Conservation (phyloP, 2,329 filamentous ascomycete genomes). For the Pyrenochaeta sp. region DNA sequence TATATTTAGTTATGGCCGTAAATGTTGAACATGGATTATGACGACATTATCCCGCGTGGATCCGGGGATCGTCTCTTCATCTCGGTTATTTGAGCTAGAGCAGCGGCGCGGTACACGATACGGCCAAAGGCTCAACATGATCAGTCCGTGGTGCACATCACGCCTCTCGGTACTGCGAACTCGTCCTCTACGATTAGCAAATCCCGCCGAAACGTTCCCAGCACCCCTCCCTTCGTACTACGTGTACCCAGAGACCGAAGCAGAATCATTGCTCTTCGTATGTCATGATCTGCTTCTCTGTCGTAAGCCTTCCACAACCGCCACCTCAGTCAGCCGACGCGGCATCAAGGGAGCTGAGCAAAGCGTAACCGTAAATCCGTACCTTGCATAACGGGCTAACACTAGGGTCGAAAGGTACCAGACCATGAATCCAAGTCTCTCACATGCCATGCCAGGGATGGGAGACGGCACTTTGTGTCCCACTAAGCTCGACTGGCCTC, state of each 20-base stretch:
- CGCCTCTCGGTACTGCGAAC: not conserved
- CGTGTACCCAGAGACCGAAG: conserved; percentile 4
- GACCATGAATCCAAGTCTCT: conserved; percentile 15
- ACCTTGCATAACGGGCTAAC: conserved; percentile 34
- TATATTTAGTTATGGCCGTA: conserved; percentile 9
- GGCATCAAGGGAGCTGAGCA: conserved; percentile 19
- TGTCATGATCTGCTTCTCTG: conserved; percentile 2
- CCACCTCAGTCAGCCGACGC: not conserved
- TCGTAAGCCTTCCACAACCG: not conserved
- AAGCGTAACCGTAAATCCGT: conserved; percentile 11
- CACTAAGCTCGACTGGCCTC: conserved; percentile 1
- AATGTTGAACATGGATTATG: conserved; percentile 19
- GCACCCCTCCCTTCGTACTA: conserved; percentile 6
- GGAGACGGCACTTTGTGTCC: conserved; percentile 3
- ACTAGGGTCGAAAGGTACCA: conserved; percentile 26
- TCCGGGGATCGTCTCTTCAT: conserved; percentile 18
- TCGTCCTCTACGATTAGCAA: not conserved
- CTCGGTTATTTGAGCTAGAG: conserved; percentile 16
- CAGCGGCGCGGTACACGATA: conserved; percentile 1
- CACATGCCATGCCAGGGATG: conserved; percentile 30
- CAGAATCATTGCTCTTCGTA: conserved; percentile 4
- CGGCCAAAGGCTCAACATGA: conserved; percentile 9
- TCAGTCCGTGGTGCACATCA: not conserved
- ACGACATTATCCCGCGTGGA: conserved; percentile 21
- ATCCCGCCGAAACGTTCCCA: too few species aligned